Evolutionary conservation across 306 rosid genomes (phyloP).

Genomic region (Prunus padus): DNA sequence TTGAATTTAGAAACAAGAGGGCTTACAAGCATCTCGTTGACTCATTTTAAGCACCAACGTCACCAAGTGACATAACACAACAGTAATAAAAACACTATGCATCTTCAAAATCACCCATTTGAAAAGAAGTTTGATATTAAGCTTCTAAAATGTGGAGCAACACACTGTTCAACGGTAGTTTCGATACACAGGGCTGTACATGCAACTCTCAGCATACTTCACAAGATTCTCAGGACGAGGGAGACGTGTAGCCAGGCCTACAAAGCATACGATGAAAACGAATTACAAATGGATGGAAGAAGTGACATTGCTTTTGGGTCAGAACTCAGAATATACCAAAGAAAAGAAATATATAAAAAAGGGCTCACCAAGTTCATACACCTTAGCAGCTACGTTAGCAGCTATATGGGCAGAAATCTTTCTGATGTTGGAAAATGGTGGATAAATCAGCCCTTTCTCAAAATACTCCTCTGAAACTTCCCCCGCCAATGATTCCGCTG

Average conservation of each 20-base stretch:
- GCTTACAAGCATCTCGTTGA: neutral
- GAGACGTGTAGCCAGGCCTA: constrained; percentile 82
- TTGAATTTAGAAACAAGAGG: neutral
- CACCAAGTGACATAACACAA: neutral
- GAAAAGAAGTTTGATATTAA: neutral
- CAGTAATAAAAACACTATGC: neutral
- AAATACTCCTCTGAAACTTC: constrained; percentile 65
- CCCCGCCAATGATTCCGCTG: constrained; percentile 79
- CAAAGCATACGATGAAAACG: constrained; percentile 9
- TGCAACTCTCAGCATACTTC: constrained; percentile 85
- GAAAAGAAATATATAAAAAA: neutral
- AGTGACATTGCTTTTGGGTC: neutral
- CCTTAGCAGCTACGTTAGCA: constrained; percentile 86
- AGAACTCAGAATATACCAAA: neutral
- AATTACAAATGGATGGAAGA: neutral
- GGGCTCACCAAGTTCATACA: constrained; percentile 72
- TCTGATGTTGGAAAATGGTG: constrained; percentile 71
- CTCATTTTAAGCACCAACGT: neutral
- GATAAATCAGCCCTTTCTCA: constrained; percentile 62
- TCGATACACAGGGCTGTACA: constrained; percentile 77
- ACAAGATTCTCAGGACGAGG: constrained; percentile 83
- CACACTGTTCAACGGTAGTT: constrained; percentile 49
- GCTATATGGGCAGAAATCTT: constrained; percentile 84
- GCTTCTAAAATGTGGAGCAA: neutral
- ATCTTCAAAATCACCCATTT: neutral